Evolutionary conservation across 352 stramenopile species (phyloP).

Genomic region (Phytophthora pisi): DNA sequence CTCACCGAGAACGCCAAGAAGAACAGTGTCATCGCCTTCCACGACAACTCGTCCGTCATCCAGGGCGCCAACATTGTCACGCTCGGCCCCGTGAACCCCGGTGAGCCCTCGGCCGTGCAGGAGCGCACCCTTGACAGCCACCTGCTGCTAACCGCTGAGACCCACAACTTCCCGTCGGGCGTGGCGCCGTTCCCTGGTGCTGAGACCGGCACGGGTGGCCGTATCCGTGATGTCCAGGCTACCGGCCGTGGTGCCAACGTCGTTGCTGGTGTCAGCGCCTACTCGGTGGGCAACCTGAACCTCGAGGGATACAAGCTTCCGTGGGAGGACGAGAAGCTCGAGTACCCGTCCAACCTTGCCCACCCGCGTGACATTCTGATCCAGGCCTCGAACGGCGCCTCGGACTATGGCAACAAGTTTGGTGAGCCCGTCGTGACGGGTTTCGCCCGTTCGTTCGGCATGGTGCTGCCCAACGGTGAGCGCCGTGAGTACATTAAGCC

Average conservation of each 20-base stretch:
- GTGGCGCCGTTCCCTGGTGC: constrained; percentile 95
- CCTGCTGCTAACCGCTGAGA: constrained; percentile 98
- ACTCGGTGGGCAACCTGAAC: constrained; percentile 95
- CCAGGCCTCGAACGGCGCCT: constrained; percentile 97
- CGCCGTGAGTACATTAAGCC: constrained; percentile 99
- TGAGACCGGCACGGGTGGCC: constrained; percentile 97
- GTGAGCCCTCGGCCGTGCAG: constrained; percentile 70
- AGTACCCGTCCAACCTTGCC: constrained; percentile 92
- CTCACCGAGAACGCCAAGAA: constrained; percentile 89
- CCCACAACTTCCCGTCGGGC: constrained; percentile 99
- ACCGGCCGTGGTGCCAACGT: constrained; percentile 97
- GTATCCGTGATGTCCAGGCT: constrained; percentile 98
- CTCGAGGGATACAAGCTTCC: constrained; percentile 96
- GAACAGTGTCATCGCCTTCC: constrained; percentile 99
- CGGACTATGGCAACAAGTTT: constrained; percentile 99
- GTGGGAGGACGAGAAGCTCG: constrained; percentile 95
- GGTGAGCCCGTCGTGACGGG: constrained; percentile 99
- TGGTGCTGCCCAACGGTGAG: constrained; percentile 94
- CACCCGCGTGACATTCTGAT: constrained; percentile 95
- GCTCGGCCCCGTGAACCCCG: constrained; percentile 70
- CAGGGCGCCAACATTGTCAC: constrained; percentile 91
- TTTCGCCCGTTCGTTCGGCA: constrained; percentile 97
- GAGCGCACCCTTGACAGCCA: constrained; percentile 89
- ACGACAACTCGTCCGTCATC: constrained; percentile 99
- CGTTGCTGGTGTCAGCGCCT: constrained; percentile 91